Evolutionary conservation across 2,329 filamentous ascomycete species (phyloP), one percentile per base, ranked within the genome.

Genomic region (Colletotrichum sp.): DNA sequence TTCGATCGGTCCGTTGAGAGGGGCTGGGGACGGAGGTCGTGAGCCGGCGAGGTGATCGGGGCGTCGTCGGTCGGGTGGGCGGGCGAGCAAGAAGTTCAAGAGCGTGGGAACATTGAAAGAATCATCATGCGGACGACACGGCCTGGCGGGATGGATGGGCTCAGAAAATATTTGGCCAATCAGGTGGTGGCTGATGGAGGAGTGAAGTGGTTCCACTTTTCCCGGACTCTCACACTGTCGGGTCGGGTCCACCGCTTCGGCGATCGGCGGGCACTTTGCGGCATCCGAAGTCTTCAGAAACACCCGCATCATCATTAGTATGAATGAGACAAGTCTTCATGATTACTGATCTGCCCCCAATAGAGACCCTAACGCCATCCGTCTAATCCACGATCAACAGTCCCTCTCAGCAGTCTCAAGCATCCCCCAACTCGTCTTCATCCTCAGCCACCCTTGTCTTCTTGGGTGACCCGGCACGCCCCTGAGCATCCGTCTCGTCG

Each of bases 161-260:
- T 71, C 49, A 44, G 67, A 72, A 68, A 76, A 57, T 36, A 55
- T 64, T 64, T 49, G 64, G 10, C 73, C 73, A 76, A 76, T 76
- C 63, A 72, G 8, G 55, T 5, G 26, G 16, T 26, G 65, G 62
- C n/a, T 44, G 62, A 64, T 64, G 62, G 62, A 28, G 34, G 7
- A 3, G n/a, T 15, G 5, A 64, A 36, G 28, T 62, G 34, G 34
- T 1, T 6, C 62, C 62, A 64, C 62, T 18, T 64, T 64, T 44
- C 62, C 62, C n/a, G 62, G 34, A 9, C 34, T 28, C 21, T 28
- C 26, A 28, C 26, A 28, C 26, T 36, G 36, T 39, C 36, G 36
- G 36, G 15, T 39, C 15, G 36, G 36, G 62, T 36, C 32, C n/a
- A 52, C n/a, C 28, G 4, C 13, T 63, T 64, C 62, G 34, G 62